Conservation (phyloP, 2,329 filamentous ascomycete genomes). For the Fusarium longipes region DNA sequence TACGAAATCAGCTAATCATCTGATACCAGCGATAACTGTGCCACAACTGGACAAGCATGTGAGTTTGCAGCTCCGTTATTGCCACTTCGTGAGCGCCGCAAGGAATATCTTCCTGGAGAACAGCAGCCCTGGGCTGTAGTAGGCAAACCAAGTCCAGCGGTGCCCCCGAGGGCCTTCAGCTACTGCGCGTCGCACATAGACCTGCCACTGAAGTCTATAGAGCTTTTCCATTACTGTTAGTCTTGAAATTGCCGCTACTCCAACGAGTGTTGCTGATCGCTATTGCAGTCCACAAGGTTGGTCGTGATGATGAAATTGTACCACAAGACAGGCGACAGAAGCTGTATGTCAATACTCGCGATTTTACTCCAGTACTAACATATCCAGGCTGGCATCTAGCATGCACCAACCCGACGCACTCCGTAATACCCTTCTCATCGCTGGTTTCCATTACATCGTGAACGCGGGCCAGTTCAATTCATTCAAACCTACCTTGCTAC, state of each 20-base stretch:
- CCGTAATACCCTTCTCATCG: not conserved
- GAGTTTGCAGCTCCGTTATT: not conserved
- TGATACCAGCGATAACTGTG: not conserved
- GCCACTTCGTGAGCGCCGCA: not conserved
- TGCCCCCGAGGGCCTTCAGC: not conserved
- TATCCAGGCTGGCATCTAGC: not conserved
- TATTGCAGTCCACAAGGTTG: not conserved
- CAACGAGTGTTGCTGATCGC: not conserved
- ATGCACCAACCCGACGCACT: not conserved
- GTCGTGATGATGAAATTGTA: not conserved
- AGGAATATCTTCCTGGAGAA: not conserved
- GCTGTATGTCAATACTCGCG: not conserved
- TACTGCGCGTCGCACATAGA: not conserved
- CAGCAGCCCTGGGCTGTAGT: not conserved
- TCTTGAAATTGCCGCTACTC: fast-evolving
- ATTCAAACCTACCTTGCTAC: not conserved
- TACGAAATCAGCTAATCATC: not conserved
- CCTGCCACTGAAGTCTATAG: not conserved
- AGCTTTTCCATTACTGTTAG: not conserved
- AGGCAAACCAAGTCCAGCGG: not conserved
- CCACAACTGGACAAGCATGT: not conserved
- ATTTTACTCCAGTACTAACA: not conserved
- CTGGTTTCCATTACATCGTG: not conserved
- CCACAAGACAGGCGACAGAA: not conserved
- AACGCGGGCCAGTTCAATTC: not conserved